These are phyloP conservation scores for Lactarius psammicola DNA, from an alignment of 768 basidiomycete species.

Conservation along the genomic window DNA sequence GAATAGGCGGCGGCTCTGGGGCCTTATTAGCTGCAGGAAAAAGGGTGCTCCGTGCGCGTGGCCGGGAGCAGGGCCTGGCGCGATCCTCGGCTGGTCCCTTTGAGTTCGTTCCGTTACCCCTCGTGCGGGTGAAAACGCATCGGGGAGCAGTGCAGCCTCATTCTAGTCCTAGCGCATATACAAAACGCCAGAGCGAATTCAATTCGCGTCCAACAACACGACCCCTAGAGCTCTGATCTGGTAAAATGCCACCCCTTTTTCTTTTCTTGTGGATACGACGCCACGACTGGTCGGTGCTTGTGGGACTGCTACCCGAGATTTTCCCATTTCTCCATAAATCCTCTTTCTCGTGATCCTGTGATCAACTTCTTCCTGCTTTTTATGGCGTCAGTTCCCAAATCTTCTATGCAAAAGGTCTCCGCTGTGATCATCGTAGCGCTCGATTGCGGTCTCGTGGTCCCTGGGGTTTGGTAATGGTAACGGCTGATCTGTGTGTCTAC, in stretches of 20 bases:
- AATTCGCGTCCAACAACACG: neutral
- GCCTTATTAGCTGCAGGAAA: neutral
- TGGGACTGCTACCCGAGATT: slow-evolving; percentile 3
- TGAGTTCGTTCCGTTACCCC: slow-evolving; percentile 14
- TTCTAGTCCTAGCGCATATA: neutral
- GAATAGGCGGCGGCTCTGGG: neutral
- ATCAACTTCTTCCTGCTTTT: neutral
- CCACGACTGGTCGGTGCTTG: neutral
- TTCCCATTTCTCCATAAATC: neutral
- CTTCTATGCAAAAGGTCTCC: neutral
- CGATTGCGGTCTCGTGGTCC: neutral
- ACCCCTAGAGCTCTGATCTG: neutral
- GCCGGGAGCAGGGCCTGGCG: neutral
- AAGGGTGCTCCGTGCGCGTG: slow-evolving; percentile 6
- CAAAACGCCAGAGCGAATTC: neutral
- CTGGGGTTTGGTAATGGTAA: neutral
- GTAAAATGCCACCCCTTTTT: slow-evolving; percentile 3
- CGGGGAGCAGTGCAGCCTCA: neutral
- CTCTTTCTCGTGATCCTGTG: slow-evolving; percentile 5
- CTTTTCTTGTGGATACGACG: slow-evolving; percentile 1
- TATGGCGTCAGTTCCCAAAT: neutral
- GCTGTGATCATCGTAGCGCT: neutral
- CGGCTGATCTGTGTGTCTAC: neutral
- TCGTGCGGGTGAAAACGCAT: slow-evolving; percentile 14
- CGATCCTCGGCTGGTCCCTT: slow-evolving; percentile 11